Evolutionary conservation across 2,329 filamentous ascomycete species (phyloP), one percentile per base, ranked within the genome.

Genomic region (Microcera coccophila): DNA sequence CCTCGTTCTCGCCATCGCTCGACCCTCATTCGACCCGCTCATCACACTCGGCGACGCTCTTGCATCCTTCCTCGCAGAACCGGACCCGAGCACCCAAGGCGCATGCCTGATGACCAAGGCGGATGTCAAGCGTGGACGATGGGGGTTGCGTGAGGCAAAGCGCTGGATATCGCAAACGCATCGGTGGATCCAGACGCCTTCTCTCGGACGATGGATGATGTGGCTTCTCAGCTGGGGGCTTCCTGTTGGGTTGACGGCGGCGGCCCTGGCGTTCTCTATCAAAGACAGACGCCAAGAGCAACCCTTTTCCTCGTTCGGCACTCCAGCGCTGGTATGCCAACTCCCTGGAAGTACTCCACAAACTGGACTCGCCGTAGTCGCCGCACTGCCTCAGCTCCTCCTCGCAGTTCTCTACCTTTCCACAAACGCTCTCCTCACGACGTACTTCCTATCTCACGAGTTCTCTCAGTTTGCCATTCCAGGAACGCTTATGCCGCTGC

Each of bases 1-100:
- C 21, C 69, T 73, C 47, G 59, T 66, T 2, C 47, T 69, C 33
- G 61, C 62, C 4, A 57, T 70, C 34, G 55, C 62, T 54, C 44
- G 47, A 51, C 34, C 55, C 57, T 24, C 58, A 15, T 70, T 72
- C 49, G 57, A 60, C 14, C 73, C 72, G 1, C 65, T 78, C 4
- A 67, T 71, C 14, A 76, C 73, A 1, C 62, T 77, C 3, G 74
- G 74, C 22, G 75, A 78, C 47, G 71, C 71, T 20, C 60, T 78
- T n/a, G 54, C 66, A 4, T 76, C 74, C 2, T 77, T 78, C 42
- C 66, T 78, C 35, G 58, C 61, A 11, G 62, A 66, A 2, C 68
- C 73, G 0, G 74, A 78, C 51, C 55, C 58, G 1, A 65, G 63
- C 2, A 76, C 73, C 0, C 62, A 60, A 20, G 66, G 64, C 15